Conservation (phyloP, 345 rosid genomes). For the Ailanthus altissimus region DNA sequence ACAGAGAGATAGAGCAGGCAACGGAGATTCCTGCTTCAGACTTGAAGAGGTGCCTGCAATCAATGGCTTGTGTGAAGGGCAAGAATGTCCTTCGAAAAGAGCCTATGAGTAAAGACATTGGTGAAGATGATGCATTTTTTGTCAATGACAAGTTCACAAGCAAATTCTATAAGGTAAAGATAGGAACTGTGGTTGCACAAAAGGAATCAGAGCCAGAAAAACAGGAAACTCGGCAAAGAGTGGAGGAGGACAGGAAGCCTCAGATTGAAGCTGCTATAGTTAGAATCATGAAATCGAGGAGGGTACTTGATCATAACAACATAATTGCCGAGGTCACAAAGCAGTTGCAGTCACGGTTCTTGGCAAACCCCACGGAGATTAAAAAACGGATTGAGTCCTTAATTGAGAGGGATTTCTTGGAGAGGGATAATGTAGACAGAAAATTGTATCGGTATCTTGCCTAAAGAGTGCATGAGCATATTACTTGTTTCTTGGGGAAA, state of each 20-base stretch:
- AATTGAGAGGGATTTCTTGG: constrained; percentile 95
- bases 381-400: constrained; percentile 98
- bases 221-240: constrained; percentile 97
- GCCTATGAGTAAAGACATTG: constrained; percentile 96
- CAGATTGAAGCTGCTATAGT: constrained; percentile 98
- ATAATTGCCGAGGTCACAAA: constrained; percentile 89
- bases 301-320: constrained; percentile 92
- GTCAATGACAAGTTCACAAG: constrained; percentile 92
- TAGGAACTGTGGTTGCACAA: constrained; percentile 97
- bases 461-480: constrained; percentile 34
- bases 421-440: constrained; percentile 84
- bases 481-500: constrained; percentile 23
- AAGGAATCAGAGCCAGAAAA: constrained; percentile 98
- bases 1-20: constrained; percentile 93
- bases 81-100: constrained; percentile 94
- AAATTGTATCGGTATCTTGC: constrained; percentile 94
- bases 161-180: constrained; percentile 96
- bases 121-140: constrained; percentile 76
- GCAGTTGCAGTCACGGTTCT: constrained; percentile 93
- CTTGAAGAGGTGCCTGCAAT: constrained; percentile 90
- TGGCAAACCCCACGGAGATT: constrained; percentile 93
- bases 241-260: constrained; percentile 97
- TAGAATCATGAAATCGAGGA: constrained; percentile 98
- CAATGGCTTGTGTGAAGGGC: constrained; percentile 89
- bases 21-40: constrained; percentile 85